Evolutionary conservation across 2,329 filamentous ascomycete genomes (phyloP), one percentile per base, ranked within the genome.

Genomic region (Hypoxylon sp.): DNA sequence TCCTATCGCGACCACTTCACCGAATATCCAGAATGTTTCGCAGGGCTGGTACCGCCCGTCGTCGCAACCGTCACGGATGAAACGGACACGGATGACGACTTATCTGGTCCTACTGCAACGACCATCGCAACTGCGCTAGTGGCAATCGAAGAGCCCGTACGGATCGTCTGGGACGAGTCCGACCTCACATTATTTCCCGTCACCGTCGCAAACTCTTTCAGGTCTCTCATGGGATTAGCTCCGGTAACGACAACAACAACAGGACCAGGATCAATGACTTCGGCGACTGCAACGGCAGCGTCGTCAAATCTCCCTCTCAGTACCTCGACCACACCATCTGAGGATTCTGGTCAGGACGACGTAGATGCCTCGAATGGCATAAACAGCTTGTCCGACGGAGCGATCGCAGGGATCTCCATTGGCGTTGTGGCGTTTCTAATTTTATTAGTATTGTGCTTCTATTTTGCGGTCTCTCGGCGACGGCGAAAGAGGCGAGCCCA

Each of bases 131-230:
- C 48, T 1, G 36, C 52, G 2, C 7, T 59, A 6, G 55, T 59
- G 21, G 61, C 28, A 6, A 32, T 59, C 53, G 55, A 59, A 21
- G 48, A 64, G 19, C 38, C 61, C 7, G 17, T 64, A 13, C 30
- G 21, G 6, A 64, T 64, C 17, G 11, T 53, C 11, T 64, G 61
- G 61, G 13, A n/a, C 3, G 53, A 59, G 21, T 36, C 45, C n/a
- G 61, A 64, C 49, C 61, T 64, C 2, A 59, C 55, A 7, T 53
- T 23, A 11, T 59, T 64, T 19, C 49, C 53, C 11, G 38, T n/a
- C 3, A 13, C 61, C 19, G 55, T 64, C n/a, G 53, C 53, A 2
- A 46, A 64, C 13, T 64, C 61, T 5, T 53, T 64, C 13, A 58
- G 55, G 21, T 30, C 38, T n/a, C 14, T 64, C 13, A 64, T 64